Evolutionary conservation across 208 protist species (phyloP).

Genomic region (Entamoeba histolytica): DNA sequence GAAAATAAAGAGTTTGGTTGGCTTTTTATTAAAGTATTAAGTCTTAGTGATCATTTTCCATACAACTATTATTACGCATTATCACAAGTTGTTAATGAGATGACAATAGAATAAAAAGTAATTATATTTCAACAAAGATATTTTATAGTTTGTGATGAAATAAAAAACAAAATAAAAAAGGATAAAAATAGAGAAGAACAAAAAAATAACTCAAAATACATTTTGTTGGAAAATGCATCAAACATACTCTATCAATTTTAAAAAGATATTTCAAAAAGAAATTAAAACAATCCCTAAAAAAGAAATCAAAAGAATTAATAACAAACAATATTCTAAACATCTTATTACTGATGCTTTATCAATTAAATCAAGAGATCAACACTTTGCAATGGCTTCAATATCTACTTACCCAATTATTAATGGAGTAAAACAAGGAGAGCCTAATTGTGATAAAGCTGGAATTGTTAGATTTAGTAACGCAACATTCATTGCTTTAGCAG

Average conservation of each 20-base stretch:
- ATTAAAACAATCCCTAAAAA: not conserved
- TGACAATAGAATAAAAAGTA: no score
- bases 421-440: not conserved
- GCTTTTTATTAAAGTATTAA: not conserved
- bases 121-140: no score
- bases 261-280: not conserved
- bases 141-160: no score
- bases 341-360: not conserved
- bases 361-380: not conserved
- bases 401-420: not conserved
- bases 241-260: not conserved
- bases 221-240: no score
- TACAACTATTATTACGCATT: not conserved
- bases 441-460: not conserved
- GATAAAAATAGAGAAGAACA: no score
- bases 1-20: not conserved
- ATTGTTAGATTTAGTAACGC: not conserved
- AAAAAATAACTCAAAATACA: no score
- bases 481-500: not conserved
- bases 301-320: not conserved
- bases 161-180: no score
- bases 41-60: not conserved
- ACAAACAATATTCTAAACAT: not conserved
- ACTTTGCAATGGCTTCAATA: not conserved
- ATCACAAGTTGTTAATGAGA: no score